Conservation (phyloP, 2,329 filamentous ascomycete species). For the Ophiocordyceps robertsii region DNA sequence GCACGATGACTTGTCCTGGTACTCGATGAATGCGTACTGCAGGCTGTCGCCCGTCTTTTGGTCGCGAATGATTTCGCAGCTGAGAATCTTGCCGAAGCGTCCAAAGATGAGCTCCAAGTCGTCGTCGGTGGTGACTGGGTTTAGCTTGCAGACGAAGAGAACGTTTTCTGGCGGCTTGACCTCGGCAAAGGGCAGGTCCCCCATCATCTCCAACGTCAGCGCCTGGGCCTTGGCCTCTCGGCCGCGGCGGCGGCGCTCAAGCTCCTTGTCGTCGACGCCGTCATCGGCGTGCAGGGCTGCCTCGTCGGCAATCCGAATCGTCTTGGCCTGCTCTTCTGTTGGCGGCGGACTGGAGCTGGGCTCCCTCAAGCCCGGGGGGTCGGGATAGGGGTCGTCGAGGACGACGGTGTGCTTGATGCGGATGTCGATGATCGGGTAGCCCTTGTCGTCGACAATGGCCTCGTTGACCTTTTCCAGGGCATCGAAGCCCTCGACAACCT, state of each 20-base stretch:
- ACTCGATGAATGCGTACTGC: slow-evolving; percentile 97
- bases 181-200: slow-evolving; percentile 91
- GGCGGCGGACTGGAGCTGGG: slow-evolving; percentile 71
- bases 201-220: slow-evolving; percentile 92
- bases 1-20: slow-evolving; percentile 81
- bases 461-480: slow-evolving; percentile 85
- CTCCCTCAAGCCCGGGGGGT: slow-evolving; percentile 63
- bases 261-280: slow-evolving; percentile 59
- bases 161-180: slow-evolving; percentile 96
- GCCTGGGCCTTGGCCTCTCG: slow-evolving; percentile 88
- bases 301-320: slow-evolving; percentile 83
- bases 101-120: slow-evolving; percentile 94
- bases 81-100: slow-evolving; percentile 87
- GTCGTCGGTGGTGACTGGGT: slow-evolving; percentile 88
- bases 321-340: slow-evolving; percentile 73
- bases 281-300: slow-evolving; percentile 66
- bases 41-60: slow-evolving; percentile 87
- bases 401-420: slow-evolving; percentile 86
- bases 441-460: slow-evolving; percentile 74
- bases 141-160: slow-evolving; percentile 95
- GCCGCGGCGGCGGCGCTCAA: slow-evolving; percentile 69
- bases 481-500: slow-evolving; percentile 93
- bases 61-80: slow-evolving; percentile 91
- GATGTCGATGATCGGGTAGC: slow-evolving; percentile 84
- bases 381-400: slow-evolving; percentile 82